Conservation (phyloP, 2,329 filamentous ascomycete genomes). For the Septoria linicola region DNA sequence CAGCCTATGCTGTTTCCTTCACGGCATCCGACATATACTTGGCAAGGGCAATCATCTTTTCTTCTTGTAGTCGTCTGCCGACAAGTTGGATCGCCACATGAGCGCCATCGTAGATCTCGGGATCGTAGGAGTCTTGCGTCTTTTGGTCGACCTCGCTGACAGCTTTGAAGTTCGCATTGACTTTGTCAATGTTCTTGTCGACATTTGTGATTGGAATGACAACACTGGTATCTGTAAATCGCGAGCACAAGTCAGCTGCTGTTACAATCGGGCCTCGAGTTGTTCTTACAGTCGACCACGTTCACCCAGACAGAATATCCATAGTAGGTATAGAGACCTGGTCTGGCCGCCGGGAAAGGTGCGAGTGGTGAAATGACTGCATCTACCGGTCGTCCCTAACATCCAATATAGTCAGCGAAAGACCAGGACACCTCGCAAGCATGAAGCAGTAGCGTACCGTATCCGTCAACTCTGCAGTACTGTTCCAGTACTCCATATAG, state of each 20-base stretch:
- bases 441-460: slow-evolving; percentile 28
- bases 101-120: slow-evolving; percentile 41
- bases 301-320: slow-evolving; percentile 53
- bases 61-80: slow-evolving; percentile 39
- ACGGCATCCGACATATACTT: slow-evolving; percentile 34
- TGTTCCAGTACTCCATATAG: slow-evolving; percentile 66
- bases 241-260: too few relatives aligned
- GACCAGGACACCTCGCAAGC: too few relatives aligned
- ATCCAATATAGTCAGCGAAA: too few relatives aligned
- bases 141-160: slow-evolving; percentile 44
- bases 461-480: slow-evolving; percentile 51
- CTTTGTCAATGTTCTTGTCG: slow-evolving; percentile 51
- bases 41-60: slow-evolving; percentile 41
- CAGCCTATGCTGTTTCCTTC: slow-evolving; percentile 11
- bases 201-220: slow-evolving; percentile 57
- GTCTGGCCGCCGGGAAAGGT: slow-evolving; percentile 50
- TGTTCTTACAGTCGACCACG: slow-evolving; percentile 49
- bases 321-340: slow-evolving; percentile 49
- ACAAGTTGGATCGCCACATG: slow-evolving; percentile 41
- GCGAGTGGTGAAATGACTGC: slow-evolving; percentile 53
- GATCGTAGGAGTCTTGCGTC: slow-evolving; percentile 42
- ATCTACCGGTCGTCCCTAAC: slow-evolving; percentile 49
- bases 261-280: neutral
- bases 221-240: slow-evolving; percentile 45
- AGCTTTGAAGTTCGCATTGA: slow-evolving; percentile 38